These are phyloP conservation scores for Pholiota molesta DNA, from an alignment of 768 basidiomycete species.

Conservation along the genomic window DNA sequence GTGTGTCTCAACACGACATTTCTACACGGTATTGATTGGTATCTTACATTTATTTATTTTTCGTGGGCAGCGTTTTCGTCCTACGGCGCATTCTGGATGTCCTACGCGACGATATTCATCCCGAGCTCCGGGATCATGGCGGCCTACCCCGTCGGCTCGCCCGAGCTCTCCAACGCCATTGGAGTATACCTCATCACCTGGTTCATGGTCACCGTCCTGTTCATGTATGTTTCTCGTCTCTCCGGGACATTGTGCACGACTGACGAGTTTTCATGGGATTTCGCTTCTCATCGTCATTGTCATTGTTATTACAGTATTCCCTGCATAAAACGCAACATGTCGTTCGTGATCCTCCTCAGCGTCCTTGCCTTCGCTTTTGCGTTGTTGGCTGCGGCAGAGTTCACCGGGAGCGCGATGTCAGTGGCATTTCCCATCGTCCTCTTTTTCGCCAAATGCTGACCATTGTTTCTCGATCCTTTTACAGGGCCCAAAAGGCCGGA, in stretches of 20 bases:
- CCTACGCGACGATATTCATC: slow-evolving; percentile 68
- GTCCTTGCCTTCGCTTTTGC: slow-evolving; percentile 28
- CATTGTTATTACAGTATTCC: slow-evolving; percentile 20
- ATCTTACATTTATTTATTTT: background rate
- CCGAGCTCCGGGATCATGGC: slow-evolving; percentile 60
- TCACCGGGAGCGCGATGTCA: slow-evolving; percentile 31
- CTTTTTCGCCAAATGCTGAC: background rate
- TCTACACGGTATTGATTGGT: background rate
- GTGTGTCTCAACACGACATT: slow-evolving; percentile 22
- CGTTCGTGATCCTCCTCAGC: slow-evolving; percentile 30
- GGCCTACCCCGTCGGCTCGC: slow-evolving; percentile 44
- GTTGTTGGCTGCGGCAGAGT: slow-evolving; percentile 31
- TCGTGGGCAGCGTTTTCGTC: slow-evolving; percentile 69
- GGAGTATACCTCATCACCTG: slow-evolving; percentile 71
- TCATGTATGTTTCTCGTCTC: slow-evolving; percentile 49
- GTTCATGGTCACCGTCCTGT: slow-evolving; percentile 65
- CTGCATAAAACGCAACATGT: slow-evolving; percentile 27
- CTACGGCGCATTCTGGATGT: slow-evolving; percentile 83
- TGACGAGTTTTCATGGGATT: background rate
- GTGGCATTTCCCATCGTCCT: slow-evolving; percentile 12
- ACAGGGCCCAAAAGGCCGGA: slow-evolving; percentile 40
- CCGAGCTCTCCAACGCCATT: slow-evolving; percentile 56
- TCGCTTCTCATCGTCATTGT: too few species aligned
- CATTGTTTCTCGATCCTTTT: background rate
- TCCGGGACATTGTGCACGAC: background rate